phyloP scores from a whole-genome alignment of 164 flowering plant species.

The Liriodendron chinense region DNA sequence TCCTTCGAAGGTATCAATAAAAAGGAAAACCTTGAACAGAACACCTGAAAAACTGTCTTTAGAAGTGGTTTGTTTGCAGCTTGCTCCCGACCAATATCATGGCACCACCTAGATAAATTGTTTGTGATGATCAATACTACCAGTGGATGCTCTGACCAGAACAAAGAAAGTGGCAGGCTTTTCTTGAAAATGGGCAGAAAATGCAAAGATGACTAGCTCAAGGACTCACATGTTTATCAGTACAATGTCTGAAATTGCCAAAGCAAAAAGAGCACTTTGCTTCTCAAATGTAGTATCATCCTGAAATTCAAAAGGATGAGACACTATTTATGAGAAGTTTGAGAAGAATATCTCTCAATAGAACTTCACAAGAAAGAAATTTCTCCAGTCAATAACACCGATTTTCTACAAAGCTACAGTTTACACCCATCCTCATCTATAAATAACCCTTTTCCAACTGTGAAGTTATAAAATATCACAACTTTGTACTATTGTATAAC shows the following conservation, averaged over 20 bases:
- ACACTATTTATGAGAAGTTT: background rate
- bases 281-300: slow-evolving; percentile 72
- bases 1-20: background rate
- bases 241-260: slow-evolving; percentile 58
- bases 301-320: slow-evolving; percentile 26
- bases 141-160: background rate
- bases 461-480: too few species aligned
- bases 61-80: slow-evolving; percentile 69
- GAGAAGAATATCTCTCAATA: background rate
- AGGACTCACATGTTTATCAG: slow-evolving; percentile 57
- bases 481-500: too few species aligned
- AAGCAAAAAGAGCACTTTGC: slow-evolving; percentile 64
- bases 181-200: background rate
- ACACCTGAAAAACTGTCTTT: slow-evolving; percentile 69
- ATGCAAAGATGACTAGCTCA: background rate
- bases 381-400: background rate
- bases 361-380: background rate
- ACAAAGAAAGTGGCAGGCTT: slow-evolving; percentile 9
- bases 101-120: slow-evolving; percentile 53
- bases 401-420: background rate
- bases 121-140: slow-evolving; percentile 4
- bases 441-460: too few species aligned
- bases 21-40: background rate
- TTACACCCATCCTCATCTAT: background rate
- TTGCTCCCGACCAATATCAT: slow-evolving; percentile 69